Evolutionary conservation across 2,329 filamentous ascomycete species (phyloP).

Genomic region (Cladosporium sp.): DNA sequence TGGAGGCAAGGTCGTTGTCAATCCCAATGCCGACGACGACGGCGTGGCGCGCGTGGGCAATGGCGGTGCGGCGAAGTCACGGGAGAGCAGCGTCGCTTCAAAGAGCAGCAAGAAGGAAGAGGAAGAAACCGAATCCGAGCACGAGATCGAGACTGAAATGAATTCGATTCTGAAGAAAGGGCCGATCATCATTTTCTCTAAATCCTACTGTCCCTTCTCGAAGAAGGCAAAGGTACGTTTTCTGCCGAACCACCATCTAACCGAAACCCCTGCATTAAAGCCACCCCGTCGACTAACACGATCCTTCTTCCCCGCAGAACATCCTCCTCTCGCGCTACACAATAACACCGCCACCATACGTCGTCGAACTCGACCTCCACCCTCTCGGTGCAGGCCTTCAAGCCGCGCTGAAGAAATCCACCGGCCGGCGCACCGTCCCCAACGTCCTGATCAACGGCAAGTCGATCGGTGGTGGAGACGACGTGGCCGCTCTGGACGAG

Average conservation of each 20-base stretch:
- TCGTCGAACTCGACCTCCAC: slow-evolving; percentile 88
- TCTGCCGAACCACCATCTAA: neutral
- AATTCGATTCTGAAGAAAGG: slow-evolving; percentile 77
- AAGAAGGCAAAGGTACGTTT: slow-evolving; percentile 66
- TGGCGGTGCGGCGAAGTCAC: slow-evolving; percentile 31
- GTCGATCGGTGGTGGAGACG: slow-evolving; percentile 87
- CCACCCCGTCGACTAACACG: slow-evolving; percentile 5
- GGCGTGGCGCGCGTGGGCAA: slow-evolving; percentile 45
- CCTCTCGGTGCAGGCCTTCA: slow-evolving; percentile 69
- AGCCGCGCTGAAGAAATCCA: slow-evolving; percentile 64
- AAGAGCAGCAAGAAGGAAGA: slow-evolving; percentile 28
- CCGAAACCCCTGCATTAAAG: neutral
- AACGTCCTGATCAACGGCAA: slow-evolving; percentile 86
- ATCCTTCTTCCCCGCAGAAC: slow-evolving; percentile 28
- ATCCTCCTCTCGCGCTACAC: slow-evolving; percentile 80
- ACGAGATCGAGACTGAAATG: slow-evolving; percentile 67
- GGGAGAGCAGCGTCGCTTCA: slow-evolving; percentile 27
- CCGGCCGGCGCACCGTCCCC: slow-evolving; percentile 80
- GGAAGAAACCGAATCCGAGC: slow-evolving; percentile 55
- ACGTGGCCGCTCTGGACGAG: slow-evolving; percentile 64
- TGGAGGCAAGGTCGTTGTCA: slow-evolving; percentile 29
- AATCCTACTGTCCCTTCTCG: slow-evolving; percentile 86
- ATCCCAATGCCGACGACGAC: slow-evolving; percentile 33
- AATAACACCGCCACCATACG: slow-evolving; percentile 75
- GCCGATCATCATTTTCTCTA: slow-evolving; percentile 93